Evolutionary conservation across 345 rosid genomes (phyloP).

Genomic region (Noccaea caerulescens): DNA sequence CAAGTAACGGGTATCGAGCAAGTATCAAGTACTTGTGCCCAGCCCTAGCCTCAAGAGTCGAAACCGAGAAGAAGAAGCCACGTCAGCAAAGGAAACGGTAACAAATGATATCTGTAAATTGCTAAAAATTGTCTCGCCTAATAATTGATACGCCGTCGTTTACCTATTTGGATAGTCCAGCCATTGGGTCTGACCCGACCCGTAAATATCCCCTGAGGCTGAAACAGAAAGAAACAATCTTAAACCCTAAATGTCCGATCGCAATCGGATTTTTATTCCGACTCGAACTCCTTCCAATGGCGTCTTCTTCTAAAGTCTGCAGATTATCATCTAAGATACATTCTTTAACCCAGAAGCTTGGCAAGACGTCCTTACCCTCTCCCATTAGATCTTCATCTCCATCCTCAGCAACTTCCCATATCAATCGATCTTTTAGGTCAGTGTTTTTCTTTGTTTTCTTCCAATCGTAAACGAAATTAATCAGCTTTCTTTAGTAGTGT

Average conservation of each 20-base stretch:
- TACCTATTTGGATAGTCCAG: not conserved
- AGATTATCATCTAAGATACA: slow-evolving; percentile 60
- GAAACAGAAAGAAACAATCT: slow-evolving; percentile 7
- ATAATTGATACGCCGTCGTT: slow-evolving; percentile 13
- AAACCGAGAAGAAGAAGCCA: no score
- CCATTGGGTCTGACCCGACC: slow-evolving; percentile 18
- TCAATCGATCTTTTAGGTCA: slow-evolving; percentile 44
- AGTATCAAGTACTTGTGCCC: no score
- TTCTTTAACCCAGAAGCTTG: slow-evolving; percentile 46
- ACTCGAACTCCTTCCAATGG: slow-evolving; percentile 42
- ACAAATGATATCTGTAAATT: no score
- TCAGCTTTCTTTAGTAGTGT: slow-evolving; percentile 5
- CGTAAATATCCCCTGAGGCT: not conserved
- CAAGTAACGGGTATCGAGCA: no score
- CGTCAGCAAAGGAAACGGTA: no score
- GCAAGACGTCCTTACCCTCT: slow-evolving; percentile 43
- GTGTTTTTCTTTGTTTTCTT: not conserved
- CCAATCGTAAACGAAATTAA: not conserved
- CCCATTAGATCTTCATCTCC: slow-evolving; percentile 41
- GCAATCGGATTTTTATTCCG: not conserved
- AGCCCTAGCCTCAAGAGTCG: no score
- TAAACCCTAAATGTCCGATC: slow-evolving; percentile 32
- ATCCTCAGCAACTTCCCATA: slow-evolving; percentile 45
- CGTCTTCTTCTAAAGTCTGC: slow-evolving; percentile 52
- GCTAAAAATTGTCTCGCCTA: no score